Percentiles rank a stretch among this genome's conserved stretches.
phyloP scores from a whole-genome alignment of 2,329 filamentous ascomycete species.

The Arthroderma uncinatum region DNA sequence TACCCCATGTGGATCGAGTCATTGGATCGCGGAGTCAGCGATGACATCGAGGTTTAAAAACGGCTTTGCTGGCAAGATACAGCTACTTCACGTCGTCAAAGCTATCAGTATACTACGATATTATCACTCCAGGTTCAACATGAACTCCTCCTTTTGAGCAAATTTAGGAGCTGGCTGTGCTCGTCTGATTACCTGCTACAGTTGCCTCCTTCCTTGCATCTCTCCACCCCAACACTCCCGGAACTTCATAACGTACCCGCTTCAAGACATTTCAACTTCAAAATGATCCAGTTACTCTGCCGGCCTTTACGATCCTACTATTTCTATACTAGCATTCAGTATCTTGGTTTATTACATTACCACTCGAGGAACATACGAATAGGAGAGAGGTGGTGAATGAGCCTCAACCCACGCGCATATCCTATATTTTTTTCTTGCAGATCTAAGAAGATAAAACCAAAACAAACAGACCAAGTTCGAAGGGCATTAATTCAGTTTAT shows the following conservation, averaged over 20 bases:
- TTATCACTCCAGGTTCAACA: not conserved
- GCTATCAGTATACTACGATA: not conserved
- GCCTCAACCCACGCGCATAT: not conserved
- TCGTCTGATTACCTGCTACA: not conserved
- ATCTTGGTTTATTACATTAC: conserved; percentile 13
- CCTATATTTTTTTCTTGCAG: not conserved
- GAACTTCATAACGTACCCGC: not conserved
- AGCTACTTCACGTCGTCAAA: not conserved
- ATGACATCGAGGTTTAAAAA: not conserved
- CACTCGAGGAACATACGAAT: conserved; percentile 12
- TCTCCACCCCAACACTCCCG: not conserved
- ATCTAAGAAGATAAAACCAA: not conserved
- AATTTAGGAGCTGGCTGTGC: not conserved
- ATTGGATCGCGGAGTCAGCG: not conserved
- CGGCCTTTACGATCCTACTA: conserved; percentile 10
- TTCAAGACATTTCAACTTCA: conserved; percentile 3
- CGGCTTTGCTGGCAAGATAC: not conserved
- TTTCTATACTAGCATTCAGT: conserved; percentile 9
- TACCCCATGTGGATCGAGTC: too few relatives aligned
- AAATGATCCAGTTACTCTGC: conserved; percentile 18
- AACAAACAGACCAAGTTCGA: not conserved
- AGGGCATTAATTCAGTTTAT: too few relatives aligned
- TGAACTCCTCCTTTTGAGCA: not conserved
- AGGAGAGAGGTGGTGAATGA: not conserved
- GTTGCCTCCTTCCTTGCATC: conserved; percentile 1